Base-by-base conservation (phyloP, 495 filamentous ascomycete species). In the Aspergillus conjunctus region DNA sequence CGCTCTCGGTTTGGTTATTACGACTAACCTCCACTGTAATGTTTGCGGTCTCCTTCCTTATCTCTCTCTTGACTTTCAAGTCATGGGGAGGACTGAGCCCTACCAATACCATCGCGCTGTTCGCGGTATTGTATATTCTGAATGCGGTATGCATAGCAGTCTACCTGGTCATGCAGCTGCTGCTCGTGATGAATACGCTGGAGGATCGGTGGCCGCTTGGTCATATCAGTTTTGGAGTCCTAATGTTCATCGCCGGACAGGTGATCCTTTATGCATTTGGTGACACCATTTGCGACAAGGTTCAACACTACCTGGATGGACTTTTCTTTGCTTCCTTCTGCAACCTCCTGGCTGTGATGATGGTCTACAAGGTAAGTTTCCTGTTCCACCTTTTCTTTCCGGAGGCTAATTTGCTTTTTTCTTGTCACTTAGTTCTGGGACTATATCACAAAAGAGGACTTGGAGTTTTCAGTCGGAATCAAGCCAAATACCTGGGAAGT, bases 401-500 rank as follows among this genome's bases (percentile, higher is more conserved):
- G 10, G 4, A n/a, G 44, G 46, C 22, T 56, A 37, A 58, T 30
- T 56, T 26, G 26, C 54, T 58, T 51, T 58, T 66, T 54, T 33
- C 56, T n/a, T 20, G 52, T 34, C 37, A 60, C 31, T 54, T 66
- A 93, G 92, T 98, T 95, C 81, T 99, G 94, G 94, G 94, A 99
- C 72, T 97, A 93, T 26, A 98, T 99, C 77, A 99, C 94, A 50
- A 92, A 89, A 68, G 94, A 98, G 79, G 94, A 99, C 71, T 85
- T 99, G 57, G 94, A 99, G 73, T 99, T 99, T 77, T 94, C 90
- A 52, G 94, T 99, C 37, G 93, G 94, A 53, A 90, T 89, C 53
- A 92, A 96, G 73, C 87, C 89, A 68, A 95, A 96, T 71, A 96
- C 93, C 68, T 99, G 95, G 94, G 94, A 99, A 76, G 90, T 99